Percentiles rank a stretch among this genome's conserved stretches.
These are phyloP conservation scores for Paracorniculantispora psalliotae DNA, from an alignment of 2,329 filamentous ascomycete species.

Conservation along the genomic window DNA sequence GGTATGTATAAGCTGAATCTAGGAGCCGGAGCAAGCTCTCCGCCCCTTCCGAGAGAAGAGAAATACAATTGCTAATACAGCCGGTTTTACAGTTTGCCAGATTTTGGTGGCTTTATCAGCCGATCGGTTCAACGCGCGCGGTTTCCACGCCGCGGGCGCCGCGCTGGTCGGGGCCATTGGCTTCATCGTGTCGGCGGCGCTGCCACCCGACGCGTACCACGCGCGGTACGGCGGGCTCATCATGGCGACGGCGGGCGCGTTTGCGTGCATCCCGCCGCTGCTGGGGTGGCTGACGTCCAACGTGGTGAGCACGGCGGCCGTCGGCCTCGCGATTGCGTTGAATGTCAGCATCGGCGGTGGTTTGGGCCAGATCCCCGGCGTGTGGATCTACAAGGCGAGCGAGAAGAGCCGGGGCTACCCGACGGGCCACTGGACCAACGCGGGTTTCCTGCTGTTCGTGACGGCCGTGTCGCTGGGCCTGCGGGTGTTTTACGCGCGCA, in stretches of 20 bases:
- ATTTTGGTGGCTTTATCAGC: conserved; percentile 52
- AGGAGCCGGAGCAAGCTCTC: background rate
- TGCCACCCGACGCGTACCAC: conserved; percentile 55
- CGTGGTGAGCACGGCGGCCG: conserved; percentile 58
- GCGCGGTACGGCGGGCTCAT: conserved; percentile 66
- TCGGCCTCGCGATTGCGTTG: conserved; percentile 64
- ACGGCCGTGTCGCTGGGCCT: conserved; percentile 49
- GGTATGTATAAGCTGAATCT: conserved; percentile 25
- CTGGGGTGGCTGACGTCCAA: conserved; percentile 69
- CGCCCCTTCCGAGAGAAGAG: background rate
- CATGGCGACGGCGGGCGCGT: conserved; percentile 60
- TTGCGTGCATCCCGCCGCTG: conserved; percentile 64
- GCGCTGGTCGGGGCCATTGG: conserved; percentile 41
- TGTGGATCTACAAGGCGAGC: conserved; percentile 67
- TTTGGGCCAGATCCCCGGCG: conserved; percentile 64
- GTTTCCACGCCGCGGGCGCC: conserved; percentile 37
- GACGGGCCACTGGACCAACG: conserved; percentile 66
- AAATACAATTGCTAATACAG: background rate
- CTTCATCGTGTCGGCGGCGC: conserved; percentile 57
- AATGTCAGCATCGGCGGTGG: conserved; percentile 64
- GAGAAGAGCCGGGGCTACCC: conserved; percentile 59
- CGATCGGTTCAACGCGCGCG: conserved; percentile 55
- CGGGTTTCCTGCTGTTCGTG: conserved; percentile 54
- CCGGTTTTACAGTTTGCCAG: conserved; percentile 29
- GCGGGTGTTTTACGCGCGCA: conserved; percentile 50